phyloP scores from a whole-genome alignment of 805 yeast species.

The Hanseniaspora guilliermondii region DNA sequence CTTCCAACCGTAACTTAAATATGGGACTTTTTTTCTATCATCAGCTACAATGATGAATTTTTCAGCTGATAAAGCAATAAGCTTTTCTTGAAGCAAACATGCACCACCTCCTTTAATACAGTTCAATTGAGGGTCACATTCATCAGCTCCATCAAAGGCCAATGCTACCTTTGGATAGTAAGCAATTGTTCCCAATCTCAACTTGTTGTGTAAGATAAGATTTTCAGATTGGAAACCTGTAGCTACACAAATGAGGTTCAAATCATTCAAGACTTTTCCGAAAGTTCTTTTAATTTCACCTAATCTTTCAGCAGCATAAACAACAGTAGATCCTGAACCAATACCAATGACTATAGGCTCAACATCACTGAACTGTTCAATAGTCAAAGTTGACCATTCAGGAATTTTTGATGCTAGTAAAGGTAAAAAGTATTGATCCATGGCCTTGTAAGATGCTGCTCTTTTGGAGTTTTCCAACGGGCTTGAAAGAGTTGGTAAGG shows the following conservation, averaged over 20 bases:
- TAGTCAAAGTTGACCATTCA: conserved; percentile 13
- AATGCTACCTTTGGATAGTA: conserved; percentile 73
- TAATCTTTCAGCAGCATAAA: conserved; percentile 90
- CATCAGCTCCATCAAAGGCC: conserved; percentile 98
- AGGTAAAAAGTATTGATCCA: conserved; percentile 57
- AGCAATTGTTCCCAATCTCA: conserved; percentile 68
- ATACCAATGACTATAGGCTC: conserved; percentile 59
- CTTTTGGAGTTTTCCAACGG: conserved; percentile 74
- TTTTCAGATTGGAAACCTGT: conserved; percentile 94
- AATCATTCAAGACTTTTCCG: conserved; percentile 25
- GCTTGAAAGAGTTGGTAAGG: conserved; percentile 25
- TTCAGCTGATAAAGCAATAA: conserved; percentile 71
- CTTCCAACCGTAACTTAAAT: conserved; percentile 82
- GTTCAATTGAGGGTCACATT: conserved; percentile 68
- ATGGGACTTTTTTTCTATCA: conserved; percentile 63
- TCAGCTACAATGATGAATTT: conserved; percentile 85
- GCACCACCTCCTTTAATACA: conserved; percentile 99
- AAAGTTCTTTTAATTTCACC: conserved; percentile 40
- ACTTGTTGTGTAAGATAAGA: conserved; percentile 68
- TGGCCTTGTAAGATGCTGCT: conserved; percentile 82
- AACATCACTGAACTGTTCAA: conserved; percentile 40
- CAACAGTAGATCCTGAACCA: conserved; percentile 95
- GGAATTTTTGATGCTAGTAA: conserved; percentile 7
- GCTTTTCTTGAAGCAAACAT: conserved; percentile 88
- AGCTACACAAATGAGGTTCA: conserved; percentile 66